Evolutionary conservation across 1,139 yeast genomes (phyloP), one percentile per base, ranked within the genome.

Genomic region (Blastobotrys indianensis): DNA sequence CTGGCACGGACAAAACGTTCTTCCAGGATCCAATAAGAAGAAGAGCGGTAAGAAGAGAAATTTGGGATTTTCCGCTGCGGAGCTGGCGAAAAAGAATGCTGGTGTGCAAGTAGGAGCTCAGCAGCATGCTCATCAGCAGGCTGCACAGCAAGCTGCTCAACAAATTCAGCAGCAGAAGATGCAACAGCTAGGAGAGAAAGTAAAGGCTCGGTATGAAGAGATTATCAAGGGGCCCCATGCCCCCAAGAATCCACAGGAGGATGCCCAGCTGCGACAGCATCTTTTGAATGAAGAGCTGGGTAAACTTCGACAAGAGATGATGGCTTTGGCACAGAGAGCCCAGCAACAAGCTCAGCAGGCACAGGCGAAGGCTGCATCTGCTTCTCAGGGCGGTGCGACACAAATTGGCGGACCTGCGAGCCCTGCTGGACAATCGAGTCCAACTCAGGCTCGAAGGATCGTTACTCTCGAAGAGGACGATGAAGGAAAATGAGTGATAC

Each of bases 1-100:
- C 5, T 92, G 95, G 90, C 88, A 87, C 58, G 85, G 69, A 16
- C 45, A 55, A 28, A 54, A 57, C 44, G 58, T 59, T 41, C 54
- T 63, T 42, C 68, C 68, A 33, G 55, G 54, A 51, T 57, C 53
- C 39, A 54, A 54, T 53, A 55, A 49, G 56, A 60, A 54, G 47
- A 51, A 51, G 44, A 51, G 47, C 46, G 50, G 49, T 37, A 53
- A 54, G 49, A 45, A 46, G 44, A 37, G 43, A 16, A 50, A 49
- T 35, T 30, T 43, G 32, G 53, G 51, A 2, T 41, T 37, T 9
- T 32, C 41, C 2, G 25, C 36, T 23, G 36, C 12, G 15, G n/a
- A 33, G 25, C 25, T 20, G 25, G 25, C 25, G 7, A 20, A 20
- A 7, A 16, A 33, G 20, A 13, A n/a, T 12, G 42, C 41, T 23